A percentile compares a stretch with the other conserved stretches of the same genome.
These are phyloP conservation scores for Mesotaenium endlicherianum DNA, from an alignment of 139 green algal genomes.

Conservation along the genomic window DNA sequence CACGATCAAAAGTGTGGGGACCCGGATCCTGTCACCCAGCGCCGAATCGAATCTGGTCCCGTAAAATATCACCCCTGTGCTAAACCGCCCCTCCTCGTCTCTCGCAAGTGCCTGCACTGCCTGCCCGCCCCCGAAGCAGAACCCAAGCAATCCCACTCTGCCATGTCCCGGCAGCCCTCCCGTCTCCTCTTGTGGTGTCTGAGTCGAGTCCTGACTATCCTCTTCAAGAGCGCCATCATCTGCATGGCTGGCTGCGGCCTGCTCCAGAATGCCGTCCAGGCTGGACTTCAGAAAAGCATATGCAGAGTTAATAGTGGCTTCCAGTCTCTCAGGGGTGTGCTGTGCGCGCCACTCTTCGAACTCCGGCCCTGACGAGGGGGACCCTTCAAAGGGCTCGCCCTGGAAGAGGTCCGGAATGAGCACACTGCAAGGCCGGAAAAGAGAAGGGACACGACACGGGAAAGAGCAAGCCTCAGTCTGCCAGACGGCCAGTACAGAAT, in stretches of 20 bases:
- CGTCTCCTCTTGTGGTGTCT: too few relatives aligned
- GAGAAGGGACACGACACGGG: background rate
- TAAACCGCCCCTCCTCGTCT: slow-evolving; percentile 4
- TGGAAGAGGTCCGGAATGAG: slow-evolving; percentile 41
- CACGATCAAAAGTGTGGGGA: slow-evolving; percentile 12
- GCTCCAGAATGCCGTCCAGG: background rate
- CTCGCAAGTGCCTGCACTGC: slow-evolving; percentile 14
- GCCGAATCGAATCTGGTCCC: slow-evolving; percentile 27
- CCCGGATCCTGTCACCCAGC: background rate
- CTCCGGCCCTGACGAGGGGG: background rate
- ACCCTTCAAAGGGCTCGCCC: slow-evolving; percentile 32
- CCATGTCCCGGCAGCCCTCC: background rate
- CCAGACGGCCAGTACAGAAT: too few relatives aligned
- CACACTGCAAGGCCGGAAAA: slow-evolving; percentile 6
- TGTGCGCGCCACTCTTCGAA: slow-evolving; percentile 27
- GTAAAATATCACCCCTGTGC: slow-evolving; percentile 37
- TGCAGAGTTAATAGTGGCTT: background rate
- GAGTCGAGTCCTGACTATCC: too few relatives aligned
- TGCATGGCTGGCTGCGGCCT: too few relatives aligned
- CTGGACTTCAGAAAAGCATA: background rate
- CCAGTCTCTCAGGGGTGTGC: slow-evolving; percentile 2
- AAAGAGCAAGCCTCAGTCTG: background rate
- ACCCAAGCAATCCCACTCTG: slow-evolving; percentile 19
- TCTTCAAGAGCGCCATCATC: too few relatives aligned
- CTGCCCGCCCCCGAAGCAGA: slow-evolving; percentile 39